These are phyloP conservation scores for Phoma sp. DNA, from an alignment of 2,329 filamentous ascomycete species.

Conservation along the genomic window DNA sequence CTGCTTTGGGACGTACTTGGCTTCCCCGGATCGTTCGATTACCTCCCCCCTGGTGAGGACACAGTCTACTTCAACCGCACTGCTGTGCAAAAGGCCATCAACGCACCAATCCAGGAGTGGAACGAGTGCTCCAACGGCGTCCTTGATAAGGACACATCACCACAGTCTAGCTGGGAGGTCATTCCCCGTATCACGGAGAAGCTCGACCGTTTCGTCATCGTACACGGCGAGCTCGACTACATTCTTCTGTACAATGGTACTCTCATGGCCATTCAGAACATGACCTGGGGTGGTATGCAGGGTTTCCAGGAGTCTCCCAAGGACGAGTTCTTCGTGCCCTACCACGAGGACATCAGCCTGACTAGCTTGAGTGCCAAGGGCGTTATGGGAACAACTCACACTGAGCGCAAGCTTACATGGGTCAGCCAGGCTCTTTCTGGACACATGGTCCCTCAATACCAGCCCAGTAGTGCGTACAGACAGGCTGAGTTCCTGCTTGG, in stretches of 20 bases:
- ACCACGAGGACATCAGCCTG: slow-evolving; percentile 58
- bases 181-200: slow-evolving; percentile 76
- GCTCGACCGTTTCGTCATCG: slow-evolving; percentile 74
- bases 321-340: slow-evolving; percentile 74
- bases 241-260: slow-evolving; percentile 74
- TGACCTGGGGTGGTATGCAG: slow-evolving; percentile 76
- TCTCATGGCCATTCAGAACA: slow-evolving; percentile 77
- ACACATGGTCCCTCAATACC: slow-evolving; percentile 73
- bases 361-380: slow-evolving; percentile 67
- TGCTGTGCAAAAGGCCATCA: slow-evolving; percentile 73
- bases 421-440: slow-evolving; percentile 70
- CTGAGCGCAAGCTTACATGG: slow-evolving; percentile 78
- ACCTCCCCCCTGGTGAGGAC: slow-evolving; percentile 64
- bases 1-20: slow-evolving; percentile 72
- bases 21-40: slow-evolving; percentile 70
- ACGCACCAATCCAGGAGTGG: slow-evolving; percentile 67
- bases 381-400: slow-evolving; percentile 72
- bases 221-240: slow-evolving; percentile 74
- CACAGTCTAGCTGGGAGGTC: slow-evolving; percentile 63
- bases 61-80: slow-evolving; percentile 74
- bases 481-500: slow-evolving; percentile 80
- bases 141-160: slow-evolving; percentile 60
- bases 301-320: slow-evolving; percentile 71
- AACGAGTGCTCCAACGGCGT: slow-evolving; percentile 62
- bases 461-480: slow-evolving; percentile 71